Evolutionary conservation across 2,329 filamentous ascomycete species (phyloP).

Genomic region (Xylaria sp.): DNA sequence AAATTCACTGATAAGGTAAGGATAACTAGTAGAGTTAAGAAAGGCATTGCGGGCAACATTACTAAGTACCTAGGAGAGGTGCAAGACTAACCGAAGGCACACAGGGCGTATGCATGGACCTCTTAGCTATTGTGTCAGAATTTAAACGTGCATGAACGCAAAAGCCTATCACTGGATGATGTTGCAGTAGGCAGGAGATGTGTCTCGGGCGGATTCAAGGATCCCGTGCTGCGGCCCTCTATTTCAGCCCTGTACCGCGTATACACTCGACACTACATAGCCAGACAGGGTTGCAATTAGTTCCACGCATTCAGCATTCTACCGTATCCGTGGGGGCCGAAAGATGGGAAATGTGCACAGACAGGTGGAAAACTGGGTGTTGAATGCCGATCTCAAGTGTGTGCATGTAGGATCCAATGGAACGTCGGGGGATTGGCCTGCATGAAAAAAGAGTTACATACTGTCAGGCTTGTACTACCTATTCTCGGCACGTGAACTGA

Average conservation of each 20-base stretch:
- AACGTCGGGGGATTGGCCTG: not conserved
- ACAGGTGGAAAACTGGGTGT: not conserved
- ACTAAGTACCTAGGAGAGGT: not conserved
- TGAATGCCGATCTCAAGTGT: not conserved
- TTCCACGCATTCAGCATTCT: not conserved
- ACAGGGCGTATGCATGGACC: not conserved
- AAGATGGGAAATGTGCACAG: not conserved
- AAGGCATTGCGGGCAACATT: not conserved
- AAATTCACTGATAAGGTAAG: not conserved
- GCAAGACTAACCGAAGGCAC: not conserved
- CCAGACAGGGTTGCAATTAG: not conserved
- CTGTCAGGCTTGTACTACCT: not conserved
- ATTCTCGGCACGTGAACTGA: not conserved
- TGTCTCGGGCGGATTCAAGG: not conserved
- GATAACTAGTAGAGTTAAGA: not conserved
- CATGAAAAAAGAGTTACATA: not conserved
- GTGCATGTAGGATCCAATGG: not conserved
- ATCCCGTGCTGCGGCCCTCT: not conserved
- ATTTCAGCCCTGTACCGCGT: not conserved
- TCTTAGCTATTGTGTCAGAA: not conserved
- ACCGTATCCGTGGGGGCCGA: not conserved
- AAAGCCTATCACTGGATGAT: not conserved
- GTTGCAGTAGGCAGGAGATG: not conserved
- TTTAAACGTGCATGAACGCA: not conserved
- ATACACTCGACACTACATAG: too few relatives aligned